Evolutionary conservation across 768 basidiomycete species (phyloP).

Genomic region (Artomyces pyxidatus): DNA sequence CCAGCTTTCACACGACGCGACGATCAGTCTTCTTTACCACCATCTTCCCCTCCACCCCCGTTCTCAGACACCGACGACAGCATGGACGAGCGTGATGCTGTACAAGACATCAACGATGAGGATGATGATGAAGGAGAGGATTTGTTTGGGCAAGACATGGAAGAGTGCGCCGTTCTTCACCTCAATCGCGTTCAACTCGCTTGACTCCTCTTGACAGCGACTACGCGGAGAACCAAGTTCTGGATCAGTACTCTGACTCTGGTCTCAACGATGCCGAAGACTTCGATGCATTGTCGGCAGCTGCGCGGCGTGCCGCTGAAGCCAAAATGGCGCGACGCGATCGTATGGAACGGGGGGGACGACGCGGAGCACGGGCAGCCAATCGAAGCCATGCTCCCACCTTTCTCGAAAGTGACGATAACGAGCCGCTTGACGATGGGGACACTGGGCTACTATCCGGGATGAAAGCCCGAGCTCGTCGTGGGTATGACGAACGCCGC

Average conservation of each 20-base stretch:
- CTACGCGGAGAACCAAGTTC: slow-evolving; percentile 72
- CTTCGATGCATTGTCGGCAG: slow-evolving; percentile 56
- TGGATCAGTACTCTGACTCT: slow-evolving; percentile 83
- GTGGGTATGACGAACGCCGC: slow-evolving; percentile 89
- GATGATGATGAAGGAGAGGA: slow-evolving; percentile 88
- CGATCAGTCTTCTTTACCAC: slow-evolving; percentile 49
- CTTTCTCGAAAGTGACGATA: slow-evolving; percentile 82
- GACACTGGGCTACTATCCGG: slow-evolving; percentile 57
- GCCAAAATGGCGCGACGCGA: slow-evolving; percentile 84
- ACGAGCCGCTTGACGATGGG: slow-evolving; percentile 57
- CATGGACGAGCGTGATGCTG: slow-evolving; percentile 59
- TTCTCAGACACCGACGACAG: slow-evolving; percentile 87
- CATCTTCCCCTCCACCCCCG: slow-evolving; percentile 73
- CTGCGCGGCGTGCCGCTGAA: slow-evolving; percentile 76
- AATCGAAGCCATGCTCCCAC: slow-evolving; percentile 76
- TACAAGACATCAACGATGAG: slow-evolving; percentile 58
- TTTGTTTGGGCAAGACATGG: slow-evolving; percentile 75
- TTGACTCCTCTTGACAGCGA: slow-evolving; percentile 41
- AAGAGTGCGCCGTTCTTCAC: slow-evolving; percentile 44
- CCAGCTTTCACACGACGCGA: slow-evolving; percentile 39
- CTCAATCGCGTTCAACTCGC: background rate
- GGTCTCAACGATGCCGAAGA: slow-evolving; percentile 82
- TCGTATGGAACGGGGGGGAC: slow-evolving; percentile 58
- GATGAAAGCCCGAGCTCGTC: slow-evolving; percentile 75
- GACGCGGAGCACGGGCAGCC: slow-evolving; percentile 65